Evolutionary conservation across 768 basidiomycete species (phyloP).

Genomic region (Nidularia pulvinata): DNA sequence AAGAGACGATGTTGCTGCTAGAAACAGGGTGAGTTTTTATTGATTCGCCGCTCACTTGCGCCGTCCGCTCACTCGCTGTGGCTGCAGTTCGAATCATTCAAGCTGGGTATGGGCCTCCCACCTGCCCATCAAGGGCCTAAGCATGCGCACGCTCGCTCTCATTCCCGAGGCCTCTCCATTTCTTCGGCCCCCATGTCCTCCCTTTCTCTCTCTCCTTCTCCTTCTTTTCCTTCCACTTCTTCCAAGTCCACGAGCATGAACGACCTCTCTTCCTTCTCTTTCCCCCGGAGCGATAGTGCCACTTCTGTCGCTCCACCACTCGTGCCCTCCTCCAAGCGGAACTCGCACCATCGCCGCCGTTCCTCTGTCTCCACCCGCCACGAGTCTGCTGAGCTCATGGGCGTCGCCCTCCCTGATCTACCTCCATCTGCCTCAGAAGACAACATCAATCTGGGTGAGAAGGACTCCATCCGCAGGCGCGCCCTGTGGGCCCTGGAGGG

Average conservation of each 20-base stretch:
- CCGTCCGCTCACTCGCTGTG: constrained; percentile 1
- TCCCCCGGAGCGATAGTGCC: constrained; percentile 6
- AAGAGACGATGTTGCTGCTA: constrained; percentile 35
- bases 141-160: constrained; percentile 63
- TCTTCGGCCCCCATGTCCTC: constrained; percentile 43
- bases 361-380: constrained; percentile 89
- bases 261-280: constrained; percentile 30
- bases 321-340: constrained; percentile 49
- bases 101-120: constrained; percentile 53
- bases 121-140: constrained; percentile 30
- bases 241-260: constrained; percentile 31
- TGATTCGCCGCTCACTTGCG: not conserved
- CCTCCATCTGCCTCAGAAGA: constrained; percentile 62
- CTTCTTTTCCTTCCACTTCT: constrained; percentile 28
- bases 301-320: constrained; percentile 9
- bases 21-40: constrained; percentile 32
- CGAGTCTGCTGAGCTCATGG: constrained; percentile 93
- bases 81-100: constrained; percentile 71
- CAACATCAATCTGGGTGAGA: constrained; percentile 67
- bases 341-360: constrained; percentile 82
- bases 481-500: constrained; percentile 91
- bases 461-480: constrained; percentile 77
- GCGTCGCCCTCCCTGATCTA: constrained; percentile 69
- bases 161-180: constrained; percentile 69
- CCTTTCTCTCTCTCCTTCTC: constrained; percentile 36